Evolutionary conservation across 768 basidiomycete genomes (phyloP), one percentile per base, ranked within the genome.

Genomic region (Tylopilus rubrobrunneus): DNA sequence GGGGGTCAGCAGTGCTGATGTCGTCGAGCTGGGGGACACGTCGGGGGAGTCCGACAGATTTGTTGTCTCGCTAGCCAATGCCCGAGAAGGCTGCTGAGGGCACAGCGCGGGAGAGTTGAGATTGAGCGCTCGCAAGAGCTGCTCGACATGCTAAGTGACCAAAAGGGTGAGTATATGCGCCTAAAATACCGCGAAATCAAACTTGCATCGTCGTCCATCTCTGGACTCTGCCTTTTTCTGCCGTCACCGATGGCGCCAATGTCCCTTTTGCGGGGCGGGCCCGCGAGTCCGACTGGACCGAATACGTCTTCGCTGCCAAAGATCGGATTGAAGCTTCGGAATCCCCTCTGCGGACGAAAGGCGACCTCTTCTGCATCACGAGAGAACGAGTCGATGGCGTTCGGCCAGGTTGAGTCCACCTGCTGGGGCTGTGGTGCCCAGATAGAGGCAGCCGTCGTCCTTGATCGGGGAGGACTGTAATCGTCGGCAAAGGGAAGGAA

Each of bases 401-500:
- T 77, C 21, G 87, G 85, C 89, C 89, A 92, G 12, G 82, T 78
- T 6, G 75, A 64, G 19, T 85, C 85, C 15, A 80, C 77, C 6
- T 80, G 80, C 67, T 85, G 87, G 4, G 87, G 86, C 65, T 86
- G 87, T 8, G 89, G 89, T 1, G 89, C 89, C 89, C 89, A 92
- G 57, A 92, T 91, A 48, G 87, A 89, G 14, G 76, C 77, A 33
- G 72, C 70, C 0, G 66, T 68, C 27, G 79, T 73, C 60, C 74
- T 76, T 48, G 69, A 71, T 36, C 67, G 62, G 5, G 75, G 73
- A 36, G 74, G 75, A 60, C 67, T 74, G 53, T 70, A 67, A 45
- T 78, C 71, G 48, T 76, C 73, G 46, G 70, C 56, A 56, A 73
- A 69, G 44, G 72, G 63, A 64, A 45, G 59, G 51, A 72, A 70